These are phyloP conservation scores for Geoglossum cookeanum DNA, from an alignment of 2,329 filamentous ascomycete species.

Conservation along the genomic window DNA sequence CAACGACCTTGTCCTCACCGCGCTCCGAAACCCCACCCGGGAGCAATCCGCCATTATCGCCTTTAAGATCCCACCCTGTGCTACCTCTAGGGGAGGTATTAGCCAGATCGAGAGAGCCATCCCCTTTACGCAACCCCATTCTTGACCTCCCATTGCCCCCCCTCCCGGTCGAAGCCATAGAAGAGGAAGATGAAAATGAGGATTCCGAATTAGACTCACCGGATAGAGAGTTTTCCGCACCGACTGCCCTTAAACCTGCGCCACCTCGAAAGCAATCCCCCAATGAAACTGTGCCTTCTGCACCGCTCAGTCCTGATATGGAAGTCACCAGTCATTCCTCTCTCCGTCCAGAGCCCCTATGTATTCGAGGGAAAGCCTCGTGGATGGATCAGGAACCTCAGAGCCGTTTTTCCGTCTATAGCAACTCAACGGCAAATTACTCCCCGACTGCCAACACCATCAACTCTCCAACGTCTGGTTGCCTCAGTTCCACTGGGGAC, in stretches of 20 bases:
- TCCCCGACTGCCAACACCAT: background rate
- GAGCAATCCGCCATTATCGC: background rate
- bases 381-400: background rate
- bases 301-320: background rate
- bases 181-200: background rate
- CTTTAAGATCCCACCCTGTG: background rate
- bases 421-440: background rate
- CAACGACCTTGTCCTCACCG: background rate
- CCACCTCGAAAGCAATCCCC: background rate
- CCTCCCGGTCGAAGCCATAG: background rate
- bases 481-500: background rate
- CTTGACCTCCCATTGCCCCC: background rate
- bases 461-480: background rate
- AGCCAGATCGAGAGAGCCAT: background rate
- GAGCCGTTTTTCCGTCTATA: constrained; percentile 1
- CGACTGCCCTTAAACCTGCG: background rate
- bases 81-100: background rate
- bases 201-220: background rate
- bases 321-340: background rate
- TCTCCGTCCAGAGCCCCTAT: background rate
- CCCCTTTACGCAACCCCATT: background rate
- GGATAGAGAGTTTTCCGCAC: background rate
- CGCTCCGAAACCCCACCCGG: background rate
- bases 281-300: background rate
- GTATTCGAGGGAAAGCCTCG: background rate